phyloP scores from a whole-genome alignment of 768 basidiomycete species.

The Tricholoma matsutake region DNA sequence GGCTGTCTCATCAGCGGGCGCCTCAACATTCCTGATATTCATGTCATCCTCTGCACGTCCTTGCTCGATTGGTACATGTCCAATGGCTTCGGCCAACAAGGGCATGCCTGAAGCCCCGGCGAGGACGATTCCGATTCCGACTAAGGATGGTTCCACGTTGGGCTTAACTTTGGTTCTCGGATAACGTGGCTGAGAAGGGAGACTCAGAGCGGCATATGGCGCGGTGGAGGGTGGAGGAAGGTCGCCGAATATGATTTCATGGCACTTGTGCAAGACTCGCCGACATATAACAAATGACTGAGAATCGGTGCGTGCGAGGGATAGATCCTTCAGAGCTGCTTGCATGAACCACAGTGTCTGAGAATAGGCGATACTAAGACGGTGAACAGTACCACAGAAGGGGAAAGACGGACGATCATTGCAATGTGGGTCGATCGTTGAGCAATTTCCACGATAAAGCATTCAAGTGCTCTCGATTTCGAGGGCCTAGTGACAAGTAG shows the following conservation, averaged over 20 bases:
- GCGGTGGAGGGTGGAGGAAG: constrained; percentile 60
- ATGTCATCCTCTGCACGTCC: constrained; percentile 72
- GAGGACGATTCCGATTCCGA: constrained; percentile 81
- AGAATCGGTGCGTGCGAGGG: constrained; percentile 53
- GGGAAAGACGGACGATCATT: constrained; percentile 72
- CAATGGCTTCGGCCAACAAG: constrained; percentile 64
- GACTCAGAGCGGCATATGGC: constrained; percentile 63
- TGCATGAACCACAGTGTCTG: constrained; percentile 99
- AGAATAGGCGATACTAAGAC: constrained; percentile 10
- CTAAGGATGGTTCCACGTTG: constrained; percentile 68
- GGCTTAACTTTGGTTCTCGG: constrained; percentile 65
- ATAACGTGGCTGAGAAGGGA: constrained; percentile 48
- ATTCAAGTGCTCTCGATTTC: constrained; percentile 88
- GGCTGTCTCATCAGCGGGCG: constrained; percentile 42
- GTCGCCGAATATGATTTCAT: constrained; percentile 95
- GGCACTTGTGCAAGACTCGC: constrained; percentile 84
- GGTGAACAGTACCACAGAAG: neutral
- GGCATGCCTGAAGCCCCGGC: constrained; percentile 81
- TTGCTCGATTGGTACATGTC: constrained; percentile 86
- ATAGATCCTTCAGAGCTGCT: constrained; percentile 84
- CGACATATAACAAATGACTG: constrained; percentile 89
- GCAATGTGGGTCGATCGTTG: constrained; percentile 93
- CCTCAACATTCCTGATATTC: constrained; percentile 45
- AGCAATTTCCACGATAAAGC: constrained; percentile 85
- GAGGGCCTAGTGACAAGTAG: constrained; percentile 91